Conservation (phyloP, 768 basidiomycete species). For the Leccinum imitatum region DNA sequence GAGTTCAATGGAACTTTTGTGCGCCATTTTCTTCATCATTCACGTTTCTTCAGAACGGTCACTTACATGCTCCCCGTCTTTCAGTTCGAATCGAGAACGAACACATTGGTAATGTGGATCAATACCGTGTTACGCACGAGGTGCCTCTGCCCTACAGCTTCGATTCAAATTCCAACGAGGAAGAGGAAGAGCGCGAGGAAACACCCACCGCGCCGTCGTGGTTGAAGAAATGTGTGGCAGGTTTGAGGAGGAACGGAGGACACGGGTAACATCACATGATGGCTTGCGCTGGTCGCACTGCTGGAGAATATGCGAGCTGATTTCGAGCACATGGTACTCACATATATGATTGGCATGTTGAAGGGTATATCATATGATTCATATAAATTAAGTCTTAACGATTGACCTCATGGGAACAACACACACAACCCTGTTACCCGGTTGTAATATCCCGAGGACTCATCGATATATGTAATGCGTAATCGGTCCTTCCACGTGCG, state of each 20-base stretch:
- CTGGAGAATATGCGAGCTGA: not conserved
- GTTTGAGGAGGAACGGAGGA: not conserved
- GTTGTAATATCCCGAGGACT: not conserved
- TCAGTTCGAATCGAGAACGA: slow-evolving; percentile 84
- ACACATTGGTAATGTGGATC: slow-evolving; percentile 64
- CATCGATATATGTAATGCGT: not conserved
- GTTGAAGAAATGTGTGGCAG: not conserved
- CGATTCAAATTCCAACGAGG: slow-evolving; percentile 47
- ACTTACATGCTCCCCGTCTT: not conserved
- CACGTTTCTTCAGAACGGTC: not conserved
- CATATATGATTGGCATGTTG: not conserved
- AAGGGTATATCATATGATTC: not conserved
- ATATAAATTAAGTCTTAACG: not conserved
- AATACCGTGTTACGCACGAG: slow-evolving; percentile 82
- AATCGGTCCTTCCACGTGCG: not conserved
- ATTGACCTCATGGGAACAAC: not conserved
- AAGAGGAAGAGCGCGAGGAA: slow-evolving; percentile 45
- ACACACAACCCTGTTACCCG: not conserved
- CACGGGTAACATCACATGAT: slow-evolving; percentile 3
- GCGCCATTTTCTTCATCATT: slow-evolving; percentile 25
- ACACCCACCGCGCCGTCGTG: not conserved
- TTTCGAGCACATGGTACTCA: not conserved
- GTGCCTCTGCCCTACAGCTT: slow-evolving; percentile 74
- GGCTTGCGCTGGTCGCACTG: not conserved
- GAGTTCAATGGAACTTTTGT: slow-evolving; percentile 95